These are phyloP conservation scores for Erythrophleum ivorense DNA, from an alignment of 331 rosid species.

Conservation along the genomic window DNA sequence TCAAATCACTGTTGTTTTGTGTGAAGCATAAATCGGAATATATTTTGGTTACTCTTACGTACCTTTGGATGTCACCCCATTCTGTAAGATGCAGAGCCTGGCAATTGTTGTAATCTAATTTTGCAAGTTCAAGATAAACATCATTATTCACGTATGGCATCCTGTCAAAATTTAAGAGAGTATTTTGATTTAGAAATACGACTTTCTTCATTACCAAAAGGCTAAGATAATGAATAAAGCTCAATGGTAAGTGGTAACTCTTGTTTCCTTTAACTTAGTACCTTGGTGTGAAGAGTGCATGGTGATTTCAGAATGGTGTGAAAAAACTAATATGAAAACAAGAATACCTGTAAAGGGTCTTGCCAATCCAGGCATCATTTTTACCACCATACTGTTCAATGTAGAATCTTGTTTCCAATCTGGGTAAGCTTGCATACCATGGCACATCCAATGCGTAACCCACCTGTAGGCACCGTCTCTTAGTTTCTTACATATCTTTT, in stretches of 20 bases:
- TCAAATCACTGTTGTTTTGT: not conserved
- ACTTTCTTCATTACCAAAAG: no score
- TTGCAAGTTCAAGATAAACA: conserved; percentile 78
- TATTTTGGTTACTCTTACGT: conserved; percentile 1
- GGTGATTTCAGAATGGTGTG: no score
- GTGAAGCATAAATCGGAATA: not conserved
- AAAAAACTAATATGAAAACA: not conserved
- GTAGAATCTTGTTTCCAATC: conserved; percentile 73
- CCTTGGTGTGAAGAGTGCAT: conserved; percentile 40
- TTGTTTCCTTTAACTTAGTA: not conserved
- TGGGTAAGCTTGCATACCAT: conserved; percentile 84
- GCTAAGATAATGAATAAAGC: not conserved
- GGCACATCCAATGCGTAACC: conserved; percentile 76
- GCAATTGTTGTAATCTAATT: conserved; percentile 77
- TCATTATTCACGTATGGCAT: conserved; percentile 74
- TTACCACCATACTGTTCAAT: conserved; percentile 79
- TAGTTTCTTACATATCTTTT: not conserved
- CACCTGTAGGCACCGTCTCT: conserved; percentile 47
- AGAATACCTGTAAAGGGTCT: conserved; percentile 76
- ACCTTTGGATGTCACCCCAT: conserved; percentile 76
- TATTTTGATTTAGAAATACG: not conserved
- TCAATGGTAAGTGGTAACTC: not conserved
- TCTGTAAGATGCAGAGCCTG: conserved; percentile 68
- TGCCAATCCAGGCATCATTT: conserved; percentile 90
- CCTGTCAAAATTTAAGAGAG: conserved; percentile 46